Evolutionary conservation across 352 stramenopile genomes (phyloP).

Genomic region (Plasmopara viticola): DNA sequence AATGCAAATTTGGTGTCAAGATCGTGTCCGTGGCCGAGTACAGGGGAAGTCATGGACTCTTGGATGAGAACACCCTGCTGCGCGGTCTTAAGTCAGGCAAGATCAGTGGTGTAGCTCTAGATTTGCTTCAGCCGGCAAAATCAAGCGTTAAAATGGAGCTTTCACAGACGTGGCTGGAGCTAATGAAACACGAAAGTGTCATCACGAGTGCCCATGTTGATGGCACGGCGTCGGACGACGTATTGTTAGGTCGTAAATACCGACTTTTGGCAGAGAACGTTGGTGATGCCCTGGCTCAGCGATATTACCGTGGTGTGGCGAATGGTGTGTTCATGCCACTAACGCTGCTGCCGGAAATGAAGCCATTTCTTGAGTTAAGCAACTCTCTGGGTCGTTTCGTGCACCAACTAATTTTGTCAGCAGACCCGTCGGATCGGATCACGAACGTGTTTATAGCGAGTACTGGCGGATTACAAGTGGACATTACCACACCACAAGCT

Average conservation of each 20-base stretch:
- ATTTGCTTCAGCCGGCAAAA: conserved; percentile 45
- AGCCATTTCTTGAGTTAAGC: conserved; percentile 67
- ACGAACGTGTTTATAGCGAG: conserved; percentile 58
- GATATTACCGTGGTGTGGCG: conserved; percentile 72
- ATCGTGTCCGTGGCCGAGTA: conserved; percentile 82
- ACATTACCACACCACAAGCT: conserved; percentile 71
- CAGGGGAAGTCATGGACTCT: conserved; percentile 59
- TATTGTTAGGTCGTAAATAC: conserved; percentile 65
- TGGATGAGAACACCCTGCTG: conserved; percentile 79
- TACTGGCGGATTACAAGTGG: conserved; percentile 57
- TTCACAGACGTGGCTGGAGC: conserved; percentile 41
- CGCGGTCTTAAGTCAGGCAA: conserved; percentile 59
- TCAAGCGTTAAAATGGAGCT: conserved; percentile 19
- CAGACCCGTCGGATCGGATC: conserved; percentile 55
- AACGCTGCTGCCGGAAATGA: conserved; percentile 72
- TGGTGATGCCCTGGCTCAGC: conserved; percentile 55
- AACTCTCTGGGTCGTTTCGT: conserved; percentile 70
- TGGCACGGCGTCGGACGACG: conserved; percentile 75
- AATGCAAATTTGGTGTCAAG: conserved; percentile 88
- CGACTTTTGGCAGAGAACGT: conserved; percentile 74
- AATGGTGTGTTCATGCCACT: conserved; percentile 82
- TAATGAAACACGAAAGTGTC: conserved; percentile 85
- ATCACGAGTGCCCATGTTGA: conserved; percentile 87
- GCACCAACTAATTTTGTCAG: conserved; percentile 59
- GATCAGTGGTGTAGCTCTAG: conserved; percentile 80